Conservation (phyloP, 1,139 yeast species). For the Diutina siamensis region DNA sequence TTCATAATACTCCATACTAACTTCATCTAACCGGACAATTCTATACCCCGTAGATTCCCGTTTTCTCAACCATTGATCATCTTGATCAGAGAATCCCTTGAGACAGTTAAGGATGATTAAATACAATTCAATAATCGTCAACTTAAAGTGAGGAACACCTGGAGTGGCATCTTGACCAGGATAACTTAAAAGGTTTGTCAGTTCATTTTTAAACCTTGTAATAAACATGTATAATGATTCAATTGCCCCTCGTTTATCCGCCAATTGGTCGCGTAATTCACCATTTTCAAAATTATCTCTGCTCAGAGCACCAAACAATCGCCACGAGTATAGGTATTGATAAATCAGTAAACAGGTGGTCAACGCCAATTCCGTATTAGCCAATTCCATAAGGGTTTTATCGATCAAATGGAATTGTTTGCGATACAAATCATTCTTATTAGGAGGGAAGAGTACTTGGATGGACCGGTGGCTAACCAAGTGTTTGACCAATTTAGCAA, state of each 20-base stretch:
- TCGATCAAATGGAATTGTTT: conserved; percentile 26
- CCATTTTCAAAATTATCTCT: not conserved
- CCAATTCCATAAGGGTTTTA: conserved; percentile 25
- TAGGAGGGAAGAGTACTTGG: conserved; percentile 12
- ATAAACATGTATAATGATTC: conserved; percentile 40
- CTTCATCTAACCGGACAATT: not conserved
- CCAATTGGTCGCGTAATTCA: not conserved
- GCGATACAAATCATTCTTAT: conserved; percentile 14
- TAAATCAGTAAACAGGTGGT: not conserved
- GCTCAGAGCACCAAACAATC: conserved; percentile 3
- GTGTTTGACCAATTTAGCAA: conserved; percentile 8
- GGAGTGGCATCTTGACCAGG: conserved; percentile 10
- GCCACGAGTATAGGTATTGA: conserved; percentile 4
- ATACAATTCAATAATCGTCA: conserved; percentile 26
- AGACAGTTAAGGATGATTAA: conserved; percentile 11
- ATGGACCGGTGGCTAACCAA: conserved; percentile 11
- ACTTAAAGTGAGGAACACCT: conserved; percentile 23
- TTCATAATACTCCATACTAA: not conserved
- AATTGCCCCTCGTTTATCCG: conserved; percentile 1
- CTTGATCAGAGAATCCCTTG: not conserved
- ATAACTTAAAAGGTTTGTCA: conserved; percentile 11
- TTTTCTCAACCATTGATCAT: not conserved
- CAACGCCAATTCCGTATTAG: conserved; percentile 17
- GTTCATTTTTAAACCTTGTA: conserved; percentile 21
- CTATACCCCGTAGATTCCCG: not conserved